phyloP scores from a whole-genome alignment of 345 rosid species.

The Hibiscus mutabilis region DNA sequence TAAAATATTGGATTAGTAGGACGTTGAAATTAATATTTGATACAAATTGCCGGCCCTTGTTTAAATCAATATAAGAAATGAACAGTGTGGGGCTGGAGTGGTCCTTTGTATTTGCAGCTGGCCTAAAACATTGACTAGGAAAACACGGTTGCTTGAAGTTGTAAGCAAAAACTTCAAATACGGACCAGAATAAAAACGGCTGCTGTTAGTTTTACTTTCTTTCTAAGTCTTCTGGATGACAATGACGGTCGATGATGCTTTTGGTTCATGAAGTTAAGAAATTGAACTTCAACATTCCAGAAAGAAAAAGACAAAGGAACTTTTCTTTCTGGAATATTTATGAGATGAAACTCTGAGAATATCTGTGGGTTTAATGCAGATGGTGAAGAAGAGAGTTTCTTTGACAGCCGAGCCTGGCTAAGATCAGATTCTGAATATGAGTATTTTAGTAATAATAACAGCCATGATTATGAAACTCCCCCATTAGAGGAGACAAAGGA shows the following conservation, averaged over 20 bases:
- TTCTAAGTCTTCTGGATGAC: background rate
- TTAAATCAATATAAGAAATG: too few relatives aligned
- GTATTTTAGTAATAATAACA: too few relatives aligned
- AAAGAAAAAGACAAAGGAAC: too few relatives aligned
- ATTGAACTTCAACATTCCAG: background rate
- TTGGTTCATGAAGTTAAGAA: background rate
- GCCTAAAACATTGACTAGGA: background rate
- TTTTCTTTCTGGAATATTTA: background rate
- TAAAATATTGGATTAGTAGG: too few relatives aligned
- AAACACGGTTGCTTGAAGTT: background rate
- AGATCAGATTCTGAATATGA: background rate
- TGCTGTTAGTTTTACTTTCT: background rate
- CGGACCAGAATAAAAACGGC: too few relatives aligned
- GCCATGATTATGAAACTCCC: too few relatives aligned
- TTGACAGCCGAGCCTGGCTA: background rate
- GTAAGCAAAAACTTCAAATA: background rate
- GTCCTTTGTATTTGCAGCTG: background rate
- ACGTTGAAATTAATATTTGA: too few relatives aligned
- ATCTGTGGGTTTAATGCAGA: background rate
- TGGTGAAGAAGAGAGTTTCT: background rate
- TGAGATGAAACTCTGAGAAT: too few relatives aligned
- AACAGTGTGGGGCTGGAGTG: background rate
- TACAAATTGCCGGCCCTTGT: too few relatives aligned
- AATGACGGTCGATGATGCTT: background rate
- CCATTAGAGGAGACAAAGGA: background rate